Base-by-base conservation (phyloP, 225 moss, liverwort and hornwort species). In the Lunularia cruciata region DNA sequence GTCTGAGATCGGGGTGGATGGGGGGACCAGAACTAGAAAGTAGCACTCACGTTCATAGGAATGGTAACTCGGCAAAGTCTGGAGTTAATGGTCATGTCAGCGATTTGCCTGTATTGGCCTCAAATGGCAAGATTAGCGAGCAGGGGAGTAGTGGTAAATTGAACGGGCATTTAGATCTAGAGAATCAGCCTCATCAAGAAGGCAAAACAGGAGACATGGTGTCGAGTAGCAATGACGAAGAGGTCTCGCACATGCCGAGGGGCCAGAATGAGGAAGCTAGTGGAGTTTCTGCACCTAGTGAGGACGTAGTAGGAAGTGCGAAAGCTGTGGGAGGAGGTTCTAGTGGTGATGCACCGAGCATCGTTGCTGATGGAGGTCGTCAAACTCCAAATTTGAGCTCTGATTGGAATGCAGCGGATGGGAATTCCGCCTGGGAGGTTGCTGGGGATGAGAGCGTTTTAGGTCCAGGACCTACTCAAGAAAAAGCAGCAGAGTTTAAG, bases 371-470 rank as follows among this genome's bases (percentile, higher is more conserved):
- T 40, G 66, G 11, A 32, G 34, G 14, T 45, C 42, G 6, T 25
- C 27, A 2, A 31, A 26, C 39, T 67, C 28, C 33, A 38, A 52
- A 76, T 54, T 34, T 18, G 25, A 75, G 68, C 53, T 55, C 64
- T 35, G 54, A 32, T 2, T 70, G 68, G 73, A 48, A 35, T 39
- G 60, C 60, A 39, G 49, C 55, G 2, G 79, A 23, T 34, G 57
- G 71, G 45, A 68, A 68, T 72, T 43, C 60, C 36, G 67, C 46
- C 46, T 72, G 75, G 79, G 79, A 80, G 47, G 55, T 43, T 55
- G 75, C 63, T 11, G 72, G 72, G 49, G 67, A 58, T 61, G 55
- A 35, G 11, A 57, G 79, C 57, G 75, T 75, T 31, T 34, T 80
- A 48, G 75, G 75, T 47, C 79, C 79, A 25, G 79, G 72, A 3